phyloP scores from a whole-genome alignment of 1,139 yeast genomes.

The Saccharomyces pastorianus region DNA sequence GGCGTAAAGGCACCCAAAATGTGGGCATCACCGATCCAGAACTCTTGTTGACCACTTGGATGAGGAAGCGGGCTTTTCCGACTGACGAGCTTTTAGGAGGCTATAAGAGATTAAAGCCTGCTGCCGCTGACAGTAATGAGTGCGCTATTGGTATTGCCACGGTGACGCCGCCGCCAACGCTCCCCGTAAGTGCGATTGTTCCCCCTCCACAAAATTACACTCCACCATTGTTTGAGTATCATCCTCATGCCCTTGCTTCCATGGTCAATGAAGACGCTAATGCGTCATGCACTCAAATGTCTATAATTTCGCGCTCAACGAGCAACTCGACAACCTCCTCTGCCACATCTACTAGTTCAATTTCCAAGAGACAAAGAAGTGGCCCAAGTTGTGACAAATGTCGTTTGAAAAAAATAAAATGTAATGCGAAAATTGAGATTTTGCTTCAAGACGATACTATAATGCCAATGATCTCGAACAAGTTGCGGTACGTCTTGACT shows the following conservation, averaged over 20 bases:
- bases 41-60: neutral
- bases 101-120: constrained; percentile 2
- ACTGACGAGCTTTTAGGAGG: neutral
- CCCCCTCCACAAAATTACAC: constrained; percentile 7
- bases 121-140: neutral
- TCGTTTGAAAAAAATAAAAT: constrained; percentile 61
- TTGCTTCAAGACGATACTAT: constrained; percentile 21
- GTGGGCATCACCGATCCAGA: constrained; percentile 1
- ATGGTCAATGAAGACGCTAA: neutral
- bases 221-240: neutral
- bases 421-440: constrained; percentile 54
- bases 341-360: constrained; percentile 1
- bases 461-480: constrained; percentile 10
- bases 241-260: neutral
- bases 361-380: constrained; percentile 47
- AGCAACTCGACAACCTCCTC: neutral
- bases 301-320: neutral
- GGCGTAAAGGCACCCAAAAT: constrained; percentile 2
- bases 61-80: neutral
- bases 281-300: neutral
- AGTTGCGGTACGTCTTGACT: constrained; percentile 17
- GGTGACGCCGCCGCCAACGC: constrained; percentile 13
- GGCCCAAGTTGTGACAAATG: constrained; percentile 76
- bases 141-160: constrained; percentile 3
- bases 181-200: constrained; percentile 8